Evolutionary conservation across 169 alveolate species (phyloP), one percentile per base, ranked within the genome.

Genomic region (Pseudocohnilembus persalinus): DNA sequence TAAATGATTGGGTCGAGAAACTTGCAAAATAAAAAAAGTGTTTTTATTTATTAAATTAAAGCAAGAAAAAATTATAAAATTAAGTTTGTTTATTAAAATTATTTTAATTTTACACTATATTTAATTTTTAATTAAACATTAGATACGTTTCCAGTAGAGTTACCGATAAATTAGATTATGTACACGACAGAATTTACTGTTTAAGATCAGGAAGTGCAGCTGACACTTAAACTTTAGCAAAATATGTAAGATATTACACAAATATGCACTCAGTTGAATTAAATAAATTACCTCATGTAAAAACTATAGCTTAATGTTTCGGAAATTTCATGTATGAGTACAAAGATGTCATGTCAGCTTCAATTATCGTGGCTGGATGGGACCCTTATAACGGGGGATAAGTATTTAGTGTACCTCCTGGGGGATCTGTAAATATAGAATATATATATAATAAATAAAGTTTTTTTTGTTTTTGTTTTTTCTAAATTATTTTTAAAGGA

Each of bases 351-450:
- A 82, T 95, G 32, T 82, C 89, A 73, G 95, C 96, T 76, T 88
- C 96, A n/a, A 89, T 95, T 84, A 92, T 95, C 68, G 94, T 93
- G 35, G 94, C 94, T 32, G 98, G 98, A 30, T 88, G 94, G 92
- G 98, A 95, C 79, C 95, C 95, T 35, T 88, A 86, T 28, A 91
- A 90, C 82, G 98, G 98, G 24, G 91, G 94, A 73, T 91, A 92
- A 65, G 85, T 95, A 49, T 95, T 88, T 76, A 82, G 88, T 72
- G 92, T 93, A 25, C 87, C 93, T 73, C 85, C 92, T 31, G 95
- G 96, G 31, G 97, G 97, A 26, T 83, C 91, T 49, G 25, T n/a
- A n/a, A n/a, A n/a, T n/a, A n/a, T n/a, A n/a, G n/a, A n/a, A n/a
- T n/a, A n/a, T n/a, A n/a, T n/a, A n/a, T n/a, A n/a, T n/a, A n/a